These are phyloP conservation scores for Podaxis sp. DNA, from an alignment of 768 basidiomycete genomes.

Conservation along the genomic window DNA sequence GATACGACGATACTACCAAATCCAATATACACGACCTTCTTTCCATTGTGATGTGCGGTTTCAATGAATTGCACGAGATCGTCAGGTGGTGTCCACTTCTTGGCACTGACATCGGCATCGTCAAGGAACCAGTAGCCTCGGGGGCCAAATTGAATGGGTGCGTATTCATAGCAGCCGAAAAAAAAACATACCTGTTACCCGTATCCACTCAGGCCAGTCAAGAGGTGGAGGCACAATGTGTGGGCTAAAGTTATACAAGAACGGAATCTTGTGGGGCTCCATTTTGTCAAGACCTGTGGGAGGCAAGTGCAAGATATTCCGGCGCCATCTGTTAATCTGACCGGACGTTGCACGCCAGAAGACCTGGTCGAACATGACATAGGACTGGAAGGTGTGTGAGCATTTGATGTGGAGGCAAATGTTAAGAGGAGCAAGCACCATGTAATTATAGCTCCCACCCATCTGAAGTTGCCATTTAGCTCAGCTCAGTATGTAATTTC, in stretches of 20 bases:
- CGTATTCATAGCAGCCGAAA: not conserved
- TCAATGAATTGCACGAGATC: constrained; percentile 84
- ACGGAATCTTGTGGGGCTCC: constrained; percentile 97
- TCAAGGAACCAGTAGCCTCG: constrained; percentile 97
- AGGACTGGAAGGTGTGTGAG: constrained; percentile 53
- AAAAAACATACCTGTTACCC: constrained; percentile 67
- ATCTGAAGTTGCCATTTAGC: constrained; percentile 47
- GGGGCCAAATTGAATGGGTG: constrained; percentile 1
- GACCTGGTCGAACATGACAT: constrained; percentile 96
- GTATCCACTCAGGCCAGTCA: constrained; percentile 99
- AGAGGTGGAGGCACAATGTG: constrained; percentile 87
- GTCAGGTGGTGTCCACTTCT: constrained; percentile 87
- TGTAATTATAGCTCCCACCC: constrained; percentile 98
- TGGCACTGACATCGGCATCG: constrained; percentile 84
- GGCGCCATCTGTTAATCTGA: constrained; percentile 94
- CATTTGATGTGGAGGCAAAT: not conserved
- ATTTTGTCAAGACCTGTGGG: constrained; percentile 91
- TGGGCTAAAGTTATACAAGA: constrained; percentile 97
- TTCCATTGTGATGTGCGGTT: constrained; percentile 65
- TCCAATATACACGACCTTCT: constrained; percentile 96
- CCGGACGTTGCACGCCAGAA: constrained; percentile 96
- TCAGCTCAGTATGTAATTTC: not conserved
- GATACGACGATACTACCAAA: constrained; percentile 98
- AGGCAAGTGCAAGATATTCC: constrained; percentile 69
- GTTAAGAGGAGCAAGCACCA: constrained; percentile 50